Base-by-base conservation (phyloP, 306 rosid species). In the Begonia fuchsioides region DNA sequence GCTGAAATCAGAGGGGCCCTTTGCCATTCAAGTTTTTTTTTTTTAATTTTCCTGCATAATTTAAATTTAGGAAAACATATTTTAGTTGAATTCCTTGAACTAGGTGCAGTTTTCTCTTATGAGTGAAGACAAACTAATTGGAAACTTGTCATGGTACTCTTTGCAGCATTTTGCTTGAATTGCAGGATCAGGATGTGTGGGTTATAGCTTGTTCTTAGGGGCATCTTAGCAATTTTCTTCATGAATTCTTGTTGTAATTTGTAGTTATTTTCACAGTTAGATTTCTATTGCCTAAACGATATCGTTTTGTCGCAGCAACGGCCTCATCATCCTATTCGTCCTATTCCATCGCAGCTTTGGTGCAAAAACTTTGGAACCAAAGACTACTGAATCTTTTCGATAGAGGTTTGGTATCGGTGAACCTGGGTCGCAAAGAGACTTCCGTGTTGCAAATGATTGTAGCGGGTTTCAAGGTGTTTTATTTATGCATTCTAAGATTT, bases 281-380 rank as follows among this genome's bases (percentile, higher is more conserved):
- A 20, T 7, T 20, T 20, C 32, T 2, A 41, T 13, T 3, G 13
- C 12, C 11, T n/a, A 0, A 41, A 41, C 1, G 13, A 41, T 5
- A 1, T 1, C 11, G 0, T 12, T 50, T 39, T 55, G 10, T 67
- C 76, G 77, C 98, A 90, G 98, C 95, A 82, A 85, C 92, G 98
- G 58, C 98, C 98, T 0, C 96, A 73, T 73, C 76, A 79, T 45
- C 98, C 96, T 2, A 87, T 90, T 66, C 98, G 87, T n/a, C 87
- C 98, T 3, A 90, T 90, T 64, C 98, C 98, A 49, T 90, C 98
- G 15, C 98, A 90, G 61, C 62, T 85, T 15, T 90, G 96, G 98
- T 85, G 96, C 83, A 90, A 90, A 64, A 90, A 90, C 65, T 85
- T 90, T 47, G 98, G 94, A 51, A 79, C 58, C 13, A 90, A 90